Conservation (phyloP, 176 grass and related monocot species). For the Calamus simplicifolius region DNA sequence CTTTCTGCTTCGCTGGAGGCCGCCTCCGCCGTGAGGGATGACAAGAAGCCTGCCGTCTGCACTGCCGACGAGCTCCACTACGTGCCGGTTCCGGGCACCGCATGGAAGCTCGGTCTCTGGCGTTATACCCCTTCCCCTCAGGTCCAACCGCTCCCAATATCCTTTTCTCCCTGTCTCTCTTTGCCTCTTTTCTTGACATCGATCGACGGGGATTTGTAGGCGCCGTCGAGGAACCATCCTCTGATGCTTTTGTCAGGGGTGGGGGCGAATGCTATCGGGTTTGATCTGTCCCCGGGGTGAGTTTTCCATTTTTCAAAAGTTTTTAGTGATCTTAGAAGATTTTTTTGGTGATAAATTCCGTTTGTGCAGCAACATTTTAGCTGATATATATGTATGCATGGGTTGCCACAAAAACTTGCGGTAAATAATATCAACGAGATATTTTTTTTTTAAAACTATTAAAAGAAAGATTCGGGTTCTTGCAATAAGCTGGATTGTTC, state of each 20-base stretch:
- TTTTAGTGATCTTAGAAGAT: not conserved
- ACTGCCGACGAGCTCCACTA: slow-evolving; percentile 94
- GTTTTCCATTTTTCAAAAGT: not conserved
- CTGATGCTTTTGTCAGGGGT: slow-evolving; percentile 93
- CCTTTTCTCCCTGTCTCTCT: not conserved
- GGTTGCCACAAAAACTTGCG: no score
- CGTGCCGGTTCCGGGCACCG: slow-evolving; percentile 69
- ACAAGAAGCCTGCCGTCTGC: slow-evolving; percentile 59
- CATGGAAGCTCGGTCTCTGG: slow-evolving; percentile 88
- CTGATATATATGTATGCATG: no score
- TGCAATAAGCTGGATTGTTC: no score
- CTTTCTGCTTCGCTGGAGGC: not conserved
- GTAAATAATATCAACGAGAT: no score
- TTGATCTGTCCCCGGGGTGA: slow-evolving; percentile 97
- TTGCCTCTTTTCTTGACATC: not conserved
- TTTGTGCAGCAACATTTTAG: no score
- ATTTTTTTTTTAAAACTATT: no score
- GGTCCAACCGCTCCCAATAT: slow-evolving; percentile 18
- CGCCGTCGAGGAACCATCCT: slow-evolving; percentile 88
- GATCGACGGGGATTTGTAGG: slow-evolving; percentile 25
- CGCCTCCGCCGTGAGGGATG: slow-evolving; percentile 25
- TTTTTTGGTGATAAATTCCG: no score
- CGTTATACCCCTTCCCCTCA: slow-evolving; percentile 64
- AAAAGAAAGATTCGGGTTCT: no score
- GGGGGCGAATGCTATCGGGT: slow-evolving; percentile 75